Conservation (phyloP, 2,329 filamentous ascomycete genomes). For the Beauveria asiatica region DNA sequence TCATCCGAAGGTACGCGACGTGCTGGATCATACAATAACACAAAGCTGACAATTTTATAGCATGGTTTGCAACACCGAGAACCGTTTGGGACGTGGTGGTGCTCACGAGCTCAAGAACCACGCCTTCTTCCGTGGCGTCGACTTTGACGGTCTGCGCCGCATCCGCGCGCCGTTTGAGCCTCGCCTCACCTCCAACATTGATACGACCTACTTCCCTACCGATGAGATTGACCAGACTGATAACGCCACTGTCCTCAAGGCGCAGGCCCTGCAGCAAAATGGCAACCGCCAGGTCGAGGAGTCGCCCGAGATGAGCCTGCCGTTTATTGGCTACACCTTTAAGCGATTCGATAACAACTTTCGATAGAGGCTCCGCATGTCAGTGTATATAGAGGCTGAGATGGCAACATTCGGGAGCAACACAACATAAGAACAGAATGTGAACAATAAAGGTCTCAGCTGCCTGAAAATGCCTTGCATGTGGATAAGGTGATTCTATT, state of each 20-base stretch:
- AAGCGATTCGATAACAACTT: slow-evolving; percentile 84
- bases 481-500: not conserved
- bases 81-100: slow-evolving; percentile 79
- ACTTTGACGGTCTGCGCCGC: slow-evolving; percentile 84
- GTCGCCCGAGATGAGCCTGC: slow-evolving; percentile 88
- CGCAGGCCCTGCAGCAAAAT: slow-evolving; percentile 66
- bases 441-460: not conserved
- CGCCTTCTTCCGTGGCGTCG: slow-evolving; percentile 92
- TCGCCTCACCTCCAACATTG: slow-evolving; percentile 82
- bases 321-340: slow-evolving; percentile 63
- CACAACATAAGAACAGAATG: not conserved
- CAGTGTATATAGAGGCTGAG: not conserved
- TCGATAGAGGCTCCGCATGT: slow-evolving; percentile 32
- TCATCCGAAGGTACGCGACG: slow-evolving; percentile 71
- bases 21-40: not conserved
- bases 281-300: slow-evolving; percentile 54
- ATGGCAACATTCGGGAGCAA: not conserved
- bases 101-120: slow-evolving; percentile 90
- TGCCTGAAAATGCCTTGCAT: not conserved
- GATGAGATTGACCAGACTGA: slow-evolving; percentile 98
- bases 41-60: slow-evolving; percentile 36
- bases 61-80: slow-evolving; percentile 87
- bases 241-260: slow-evolving; percentile 77
- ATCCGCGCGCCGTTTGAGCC: slow-evolving; percentile 97
- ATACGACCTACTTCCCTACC: slow-evolving; percentile 97